Evolutionary conservation across 1,139 yeast genomes (phyloP).

Genomic region (Yamadazyma jaroonii): DNA sequence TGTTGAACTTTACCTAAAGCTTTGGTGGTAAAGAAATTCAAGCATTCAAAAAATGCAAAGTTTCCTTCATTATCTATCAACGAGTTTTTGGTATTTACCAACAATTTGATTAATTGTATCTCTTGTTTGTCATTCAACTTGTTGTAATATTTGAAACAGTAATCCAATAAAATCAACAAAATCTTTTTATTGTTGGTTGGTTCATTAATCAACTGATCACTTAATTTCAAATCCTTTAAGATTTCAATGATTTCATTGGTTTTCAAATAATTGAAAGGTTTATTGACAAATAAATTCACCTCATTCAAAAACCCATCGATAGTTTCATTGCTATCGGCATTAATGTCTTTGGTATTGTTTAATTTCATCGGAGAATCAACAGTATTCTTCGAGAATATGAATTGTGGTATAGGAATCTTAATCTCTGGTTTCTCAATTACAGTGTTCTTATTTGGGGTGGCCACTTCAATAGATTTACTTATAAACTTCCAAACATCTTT

Average conservation of each 20-base stretch:
- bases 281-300: slow-evolving; percentile 20
- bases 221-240: slow-evolving; percentile 10
- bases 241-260: slow-evolving; percentile 20
- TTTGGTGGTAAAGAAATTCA: slow-evolving; percentile 12
- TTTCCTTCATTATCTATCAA: slow-evolving; percentile 12
- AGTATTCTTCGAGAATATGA: slow-evolving; percentile 23
- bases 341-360: slow-evolving; percentile 15
- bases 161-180: slow-evolving; percentile 13
- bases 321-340: slow-evolving; percentile 17
- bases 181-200: slow-evolving; percentile 10
- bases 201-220: slow-evolving; percentile 8
- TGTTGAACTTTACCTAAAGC: slow-evolving; percentile 8
- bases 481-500: slow-evolving; percentile 37
- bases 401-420: slow-evolving; percentile 13
- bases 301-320: slow-evolving; percentile 27
- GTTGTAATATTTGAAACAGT: slow-evolving; percentile 9
- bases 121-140: slow-evolving; percentile 9
- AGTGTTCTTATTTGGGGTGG: slow-evolving; percentile 1
- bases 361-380: slow-evolving; percentile 38
- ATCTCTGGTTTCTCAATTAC: slow-evolving; percentile 2
- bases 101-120: slow-evolving; percentile 13
- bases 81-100: slow-evolving; percentile 18
- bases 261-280: slow-evolving; percentile 12
- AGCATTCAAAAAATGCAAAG: slow-evolving; percentile 13
- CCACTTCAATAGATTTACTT: slow-evolving; percentile 27